Evolutionary conservation across 2,329 filamentous ascomycete species (phyloP).

Genomic region (Remersonia thermophila): DNA sequence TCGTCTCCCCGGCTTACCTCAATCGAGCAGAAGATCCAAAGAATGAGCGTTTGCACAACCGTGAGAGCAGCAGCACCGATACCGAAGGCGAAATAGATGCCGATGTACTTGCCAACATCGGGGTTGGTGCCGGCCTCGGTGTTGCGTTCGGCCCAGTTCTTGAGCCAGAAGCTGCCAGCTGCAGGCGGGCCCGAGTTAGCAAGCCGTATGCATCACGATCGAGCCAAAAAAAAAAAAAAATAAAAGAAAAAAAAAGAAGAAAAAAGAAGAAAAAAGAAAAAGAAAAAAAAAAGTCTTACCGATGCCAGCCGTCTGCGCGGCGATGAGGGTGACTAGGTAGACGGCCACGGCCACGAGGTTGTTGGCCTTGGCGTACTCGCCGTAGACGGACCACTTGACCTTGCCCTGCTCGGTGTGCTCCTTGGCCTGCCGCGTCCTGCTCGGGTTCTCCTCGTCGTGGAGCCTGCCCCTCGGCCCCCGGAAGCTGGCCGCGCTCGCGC

Average conservation of each 20-base stretch:
- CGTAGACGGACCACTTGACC: constrained; percentile 93
- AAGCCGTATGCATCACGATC: neutral
- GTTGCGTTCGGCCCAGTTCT: constrained; percentile 80
- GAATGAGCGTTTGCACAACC: constrained; percentile 80
- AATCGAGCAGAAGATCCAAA: constrained; percentile 99
- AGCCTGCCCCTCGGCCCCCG: constrained; percentile 73
- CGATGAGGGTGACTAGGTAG: constrained; percentile 65
- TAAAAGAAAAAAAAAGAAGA: constrained; percentile 11
- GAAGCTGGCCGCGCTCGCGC: constrained; percentile 87
- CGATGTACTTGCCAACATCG: constrained; percentile 77
- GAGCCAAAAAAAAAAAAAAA: constrained; percentile 4
- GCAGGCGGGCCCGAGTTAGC: constrained; percentile 7
- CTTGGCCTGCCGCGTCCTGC: constrained; percentile 75
- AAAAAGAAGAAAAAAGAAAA: constrained; percentile 12
- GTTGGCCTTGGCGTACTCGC: constrained; percentile 88
- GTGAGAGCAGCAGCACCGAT: constrained; percentile 76
- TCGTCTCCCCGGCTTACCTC: constrained; percentile 47
- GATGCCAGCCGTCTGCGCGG: constrained; percentile 71
- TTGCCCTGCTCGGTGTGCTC: constrained; percentile 90
- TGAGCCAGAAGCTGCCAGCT: constrained; percentile 84
- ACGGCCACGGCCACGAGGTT: constrained; percentile 73
- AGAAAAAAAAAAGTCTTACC: constrained; percentile 35
- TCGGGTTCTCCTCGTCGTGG: constrained; percentile 67
- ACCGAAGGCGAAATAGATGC: constrained; percentile 90
- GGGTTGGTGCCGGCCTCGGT: constrained; percentile 54